phyloP scores from a whole-genome alignment of 1,284 basidiomycete species.

The Anthracocystis walkeri region DNA sequence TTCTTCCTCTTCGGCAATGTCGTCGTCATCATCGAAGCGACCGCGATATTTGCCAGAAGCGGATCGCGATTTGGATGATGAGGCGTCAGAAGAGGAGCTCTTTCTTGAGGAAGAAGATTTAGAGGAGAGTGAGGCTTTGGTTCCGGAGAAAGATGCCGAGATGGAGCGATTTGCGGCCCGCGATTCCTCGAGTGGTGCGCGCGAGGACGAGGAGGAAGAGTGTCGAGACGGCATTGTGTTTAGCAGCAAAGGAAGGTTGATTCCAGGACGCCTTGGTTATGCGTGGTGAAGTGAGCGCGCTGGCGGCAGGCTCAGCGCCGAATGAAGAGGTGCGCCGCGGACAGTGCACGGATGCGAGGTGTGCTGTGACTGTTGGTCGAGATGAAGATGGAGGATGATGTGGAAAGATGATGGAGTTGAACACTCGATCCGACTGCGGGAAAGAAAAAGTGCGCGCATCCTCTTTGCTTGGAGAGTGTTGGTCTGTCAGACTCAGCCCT shows the following conservation, averaged over 20 bases:
- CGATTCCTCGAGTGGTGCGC: conserved; percentile 44
- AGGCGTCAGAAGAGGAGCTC: conserved; percentile 18
- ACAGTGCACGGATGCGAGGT: conserved; percentile 6
- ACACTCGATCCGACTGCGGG: neutral
- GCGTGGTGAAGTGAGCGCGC: conserved; percentile 3
- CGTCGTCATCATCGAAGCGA: conserved; percentile 52
- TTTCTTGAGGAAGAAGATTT: conserved; percentile 29
- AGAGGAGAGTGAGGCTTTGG: conserved; percentile 42
- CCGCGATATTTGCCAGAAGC: conserved; percentile 39
- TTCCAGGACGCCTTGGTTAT: neutral
- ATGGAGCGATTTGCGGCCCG: conserved; percentile 47
- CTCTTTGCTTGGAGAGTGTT: conserved; percentile 5
- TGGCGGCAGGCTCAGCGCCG: conserved; percentile 21
- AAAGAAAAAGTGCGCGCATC: conserved; percentile 5
- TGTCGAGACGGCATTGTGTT: conserved; percentile 36
- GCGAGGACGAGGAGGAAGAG: conserved; percentile 35
- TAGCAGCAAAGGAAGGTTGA: neutral
- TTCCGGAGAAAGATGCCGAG: conserved; percentile 49
- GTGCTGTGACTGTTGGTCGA: neutral
- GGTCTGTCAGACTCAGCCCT: conserved; percentile 5
- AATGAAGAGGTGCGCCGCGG: neutral
- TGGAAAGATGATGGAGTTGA: neutral
- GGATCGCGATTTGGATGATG: conserved; percentile 39
- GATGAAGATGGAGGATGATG: conserved; percentile 4
- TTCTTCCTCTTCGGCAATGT: conserved; percentile 40